Conservation (phyloP, 164 flowering plant genomes). For the Houttuynia cordata region DNA sequence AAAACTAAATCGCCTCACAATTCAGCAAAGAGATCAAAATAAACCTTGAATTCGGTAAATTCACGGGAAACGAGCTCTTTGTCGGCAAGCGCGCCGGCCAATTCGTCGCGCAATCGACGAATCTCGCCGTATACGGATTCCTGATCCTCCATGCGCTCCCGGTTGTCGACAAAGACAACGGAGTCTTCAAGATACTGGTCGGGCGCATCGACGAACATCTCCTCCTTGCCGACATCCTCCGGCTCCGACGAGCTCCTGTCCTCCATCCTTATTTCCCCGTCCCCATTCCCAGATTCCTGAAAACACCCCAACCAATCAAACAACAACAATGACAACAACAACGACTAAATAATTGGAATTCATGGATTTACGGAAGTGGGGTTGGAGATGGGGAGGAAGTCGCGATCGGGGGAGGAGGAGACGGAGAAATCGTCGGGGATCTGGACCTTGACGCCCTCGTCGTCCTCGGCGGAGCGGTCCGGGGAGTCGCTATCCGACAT, state of each 20-base stretch:
- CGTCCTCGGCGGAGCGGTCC: neutral
- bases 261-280: conserved; percentile 14
- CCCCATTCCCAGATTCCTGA: conserved; percentile 21
- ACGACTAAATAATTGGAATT: too few species aligned
- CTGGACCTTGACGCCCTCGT: neutral
- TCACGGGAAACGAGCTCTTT: conserved; percentile 25
- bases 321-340: neutral
- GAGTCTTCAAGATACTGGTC: conserved; percentile 31
- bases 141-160: conserved; percentile 17
- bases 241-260: conserved; percentile 16
- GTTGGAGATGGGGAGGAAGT: neutral
- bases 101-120: conserved; percentile 25
- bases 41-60: neutral
- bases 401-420: neutral
- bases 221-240: conserved; percentile 47
- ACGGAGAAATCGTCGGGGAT: neutral
- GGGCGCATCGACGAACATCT: conserved; percentile 62
- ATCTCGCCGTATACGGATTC: conserved; percentile 15
- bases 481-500: neutral
- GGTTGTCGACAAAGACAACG: conserved; percentile 9
- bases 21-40: too few species aligned
- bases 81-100: conserved; percentile 31
- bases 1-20: too few species aligned
- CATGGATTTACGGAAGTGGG: too few species aligned
- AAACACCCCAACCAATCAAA: neutral